Base-by-base conservation (phyloP, 2,329 filamentous ascomycete genomes). In the Fusarium caatingaense region DNA sequence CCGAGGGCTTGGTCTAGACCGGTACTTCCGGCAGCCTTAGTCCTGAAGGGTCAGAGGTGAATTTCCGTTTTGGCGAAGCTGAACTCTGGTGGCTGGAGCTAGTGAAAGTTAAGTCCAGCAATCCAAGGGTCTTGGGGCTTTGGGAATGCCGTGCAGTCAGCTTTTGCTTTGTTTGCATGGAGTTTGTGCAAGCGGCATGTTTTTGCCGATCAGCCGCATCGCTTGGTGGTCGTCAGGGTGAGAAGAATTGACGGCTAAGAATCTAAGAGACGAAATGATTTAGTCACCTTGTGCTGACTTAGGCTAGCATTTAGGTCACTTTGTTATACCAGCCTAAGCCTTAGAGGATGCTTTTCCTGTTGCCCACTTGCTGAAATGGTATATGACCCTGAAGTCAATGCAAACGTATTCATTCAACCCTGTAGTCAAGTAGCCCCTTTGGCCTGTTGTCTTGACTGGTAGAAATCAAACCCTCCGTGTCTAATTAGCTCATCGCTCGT, bases 11-110 rank as follows among this genome's bases (percentile, higher is more conserved):
- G 23, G 30, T 54, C 63, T 66, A 41, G 63, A 66, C 47, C 55
- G 41, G 30, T 23, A 47, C 16, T 11, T 27, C n/a, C 47, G 15
- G 55, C 55, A 47, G 45, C 32, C 54, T 37, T 40, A 48, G 25
- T 20, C 7, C 37, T 20, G 42, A 49, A 46, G n/a, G 40, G 32
- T 30, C 45, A 48, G 42, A 49, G n/a, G 9, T 11, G 8, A 11
- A 45, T n/a, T 40, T 9, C 21, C 32, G 15, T 13, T 27, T n/a
- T 20, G 20, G 21, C 10, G n/a, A 49, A 60, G 48, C 48, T 66
- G 55, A 60, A 27, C 7, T n/a, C 15, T 7, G 16, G 48, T 66
- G 55, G 63, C 61, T 55, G n/a, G 23, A 41, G 13, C 55, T 41
- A 61, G 20, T 25, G n/a, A 20, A 8, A 5, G 11, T 12, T 23